Evolutionary conservation across 2,329 filamentous ascomycete species (phyloP).

Genomic region (Metarhizium brunneum): DNA sequence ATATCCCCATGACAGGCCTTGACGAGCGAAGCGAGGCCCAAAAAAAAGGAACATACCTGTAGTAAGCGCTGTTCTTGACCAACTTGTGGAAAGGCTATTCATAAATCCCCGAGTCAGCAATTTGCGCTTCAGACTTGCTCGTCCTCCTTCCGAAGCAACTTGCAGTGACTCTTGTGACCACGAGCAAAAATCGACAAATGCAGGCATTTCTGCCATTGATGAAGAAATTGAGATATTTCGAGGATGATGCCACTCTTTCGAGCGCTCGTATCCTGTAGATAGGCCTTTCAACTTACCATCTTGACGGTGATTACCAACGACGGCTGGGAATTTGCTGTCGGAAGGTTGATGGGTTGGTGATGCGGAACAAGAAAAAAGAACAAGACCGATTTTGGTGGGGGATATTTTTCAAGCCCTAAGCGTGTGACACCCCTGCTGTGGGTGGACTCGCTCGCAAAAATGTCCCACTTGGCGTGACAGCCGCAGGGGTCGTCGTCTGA

Average conservation of each 20-base stretch:
- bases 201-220: slow-evolving; percentile 33
- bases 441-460: slow-evolving; percentile 11
- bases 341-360: slow-evolving; percentile 25
- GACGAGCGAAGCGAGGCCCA: not conserved
- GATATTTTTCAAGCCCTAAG: slow-evolving; percentile 32
- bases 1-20: not conserved
- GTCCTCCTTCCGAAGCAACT: slow-evolving; percentile 82
- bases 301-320: slow-evolving; percentile 48
- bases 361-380: slow-evolving; percentile 13
- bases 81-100: slow-evolving; percentile 81
- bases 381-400: slow-evolving; percentile 26
- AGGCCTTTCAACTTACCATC: slow-evolving; percentile 54
- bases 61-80: slow-evolving; percentile 98
- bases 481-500: slow-evolving; percentile 4
- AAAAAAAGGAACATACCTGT: slow-evolving; percentile 59
- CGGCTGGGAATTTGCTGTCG: slow-evolving; percentile 22
- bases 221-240: not conserved
- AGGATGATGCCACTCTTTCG: slow-evolving; percentile 11
- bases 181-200: slow-evolving; percentile 18
- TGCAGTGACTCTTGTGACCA: slow-evolving; percentile 67
- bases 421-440: not conserved
- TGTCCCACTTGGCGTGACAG: slow-evolving; percentile 4
- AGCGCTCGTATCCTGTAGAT: slow-evolving; percentile 13
- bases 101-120: slow-evolving; percentile 83
- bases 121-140: slow-evolving; percentile 87